Evolutionary conservation across 768 basidiomycete species (phyloP).

Genomic region (Xanthoconium purpureum): DNA sequence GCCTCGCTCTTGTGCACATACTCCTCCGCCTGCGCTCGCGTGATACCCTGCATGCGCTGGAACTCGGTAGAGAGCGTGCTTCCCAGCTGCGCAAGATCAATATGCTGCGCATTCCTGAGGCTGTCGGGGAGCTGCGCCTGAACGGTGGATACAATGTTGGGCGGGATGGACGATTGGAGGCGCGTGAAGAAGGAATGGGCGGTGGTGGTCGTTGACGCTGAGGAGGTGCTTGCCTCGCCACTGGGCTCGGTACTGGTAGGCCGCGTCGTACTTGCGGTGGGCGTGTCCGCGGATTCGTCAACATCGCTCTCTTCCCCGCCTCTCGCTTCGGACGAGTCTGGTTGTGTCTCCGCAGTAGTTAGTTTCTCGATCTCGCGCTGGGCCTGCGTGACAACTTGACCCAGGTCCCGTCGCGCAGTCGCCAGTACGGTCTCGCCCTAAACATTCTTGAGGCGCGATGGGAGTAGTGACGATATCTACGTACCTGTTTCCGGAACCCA

Average conservation of each 20-base stretch:
- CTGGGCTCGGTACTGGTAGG: slow-evolving; percentile 19
- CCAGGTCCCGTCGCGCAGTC: slow-evolving; percentile 68
- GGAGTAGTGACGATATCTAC: slow-evolving; percentile 17
- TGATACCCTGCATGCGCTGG: slow-evolving; percentile 71
- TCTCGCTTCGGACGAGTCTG: slow-evolving; percentile 6
- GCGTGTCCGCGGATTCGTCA: slow-evolving; percentile 27
- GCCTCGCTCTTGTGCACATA: slow-evolving; percentile 75
- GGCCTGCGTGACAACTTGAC: slow-evolving; percentile 72
- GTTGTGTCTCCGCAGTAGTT: slow-evolving; percentile 35
- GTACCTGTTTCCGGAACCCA: slow-evolving; percentile 83
- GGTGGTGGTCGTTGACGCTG: slow-evolving; percentile 19
- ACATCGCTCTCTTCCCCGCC: slow-evolving; percentile 24
- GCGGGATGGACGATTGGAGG: slow-evolving; percentile 71
- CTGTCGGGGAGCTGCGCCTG: slow-evolving; percentile 68
- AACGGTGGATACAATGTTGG: slow-evolving; percentile 65
- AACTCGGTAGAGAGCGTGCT: slow-evolving; percentile 62
- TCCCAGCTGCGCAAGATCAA: slow-evolving; percentile 69
- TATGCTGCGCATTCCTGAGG: slow-evolving; percentile 56
- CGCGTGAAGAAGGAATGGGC: slow-evolving; percentile 59
- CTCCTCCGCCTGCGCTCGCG: slow-evolving; percentile 76
- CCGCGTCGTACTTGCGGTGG: slow-evolving; percentile 21
- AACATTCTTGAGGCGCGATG: neutral
- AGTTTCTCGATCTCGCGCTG: slow-evolving; percentile 73
- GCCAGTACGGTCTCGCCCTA: slow-evolving; percentile 71
- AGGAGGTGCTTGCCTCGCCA: slow-evolving; percentile 15